Percentiles rank a stretch among this genome's conserved stretches.
phyloP scores from a whole-genome alignment of 139 green algal species.

The Raphidocelis subcapitata region DNA sequence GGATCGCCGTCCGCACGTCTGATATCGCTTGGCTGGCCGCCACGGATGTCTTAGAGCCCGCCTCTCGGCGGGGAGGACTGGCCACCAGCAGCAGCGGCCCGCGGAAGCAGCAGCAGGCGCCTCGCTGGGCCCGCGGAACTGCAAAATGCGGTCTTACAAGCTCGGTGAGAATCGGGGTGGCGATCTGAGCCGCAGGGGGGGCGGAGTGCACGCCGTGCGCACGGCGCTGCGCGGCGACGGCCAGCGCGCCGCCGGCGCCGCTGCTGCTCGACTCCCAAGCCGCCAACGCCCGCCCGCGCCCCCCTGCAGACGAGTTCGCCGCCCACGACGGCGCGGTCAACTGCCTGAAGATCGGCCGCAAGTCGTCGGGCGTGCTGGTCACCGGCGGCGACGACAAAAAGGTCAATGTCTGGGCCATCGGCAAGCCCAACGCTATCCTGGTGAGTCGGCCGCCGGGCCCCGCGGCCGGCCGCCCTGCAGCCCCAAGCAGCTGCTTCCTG shows the following conservation, averaged over 20 bases:
- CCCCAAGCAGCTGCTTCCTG: not conserved
- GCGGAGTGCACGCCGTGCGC: too few species aligned
- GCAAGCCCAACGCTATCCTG: slow-evolving; percentile 52
- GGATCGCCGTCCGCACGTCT: too few species aligned
- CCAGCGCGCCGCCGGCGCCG: not conserved
- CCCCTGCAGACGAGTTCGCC: slow-evolving; percentile 70
- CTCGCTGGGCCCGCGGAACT: not conserved
- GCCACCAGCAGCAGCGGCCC: too few species aligned
- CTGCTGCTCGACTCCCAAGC: not conserved
- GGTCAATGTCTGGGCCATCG: slow-evolving; percentile 87
- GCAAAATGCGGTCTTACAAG: slow-evolving; percentile 21
- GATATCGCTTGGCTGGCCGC: too few species aligned
- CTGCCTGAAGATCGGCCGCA: slow-evolving; percentile 74
- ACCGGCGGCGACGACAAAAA: slow-evolving; percentile 89
- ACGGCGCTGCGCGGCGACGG: not conserved
- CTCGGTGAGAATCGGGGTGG: slow-evolving; percentile 1
- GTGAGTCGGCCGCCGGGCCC: slow-evolving; percentile 23
- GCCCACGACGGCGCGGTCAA: slow-evolving; percentile 74
- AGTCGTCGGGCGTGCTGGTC: slow-evolving; percentile 69
- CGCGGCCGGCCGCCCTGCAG: not conserved
- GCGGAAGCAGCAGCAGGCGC: too few species aligned
- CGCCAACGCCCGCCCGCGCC: not conserved
- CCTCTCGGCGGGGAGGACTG: too few species aligned
- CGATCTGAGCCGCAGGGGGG: too few species aligned
- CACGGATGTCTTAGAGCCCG: too few species aligned